A percentile compares a stretch with the other conserved stretches of the same genome.
phyloP scores from a whole-genome alignment of 306 rosid species.

The Vigna reflexopilosa region DNA sequence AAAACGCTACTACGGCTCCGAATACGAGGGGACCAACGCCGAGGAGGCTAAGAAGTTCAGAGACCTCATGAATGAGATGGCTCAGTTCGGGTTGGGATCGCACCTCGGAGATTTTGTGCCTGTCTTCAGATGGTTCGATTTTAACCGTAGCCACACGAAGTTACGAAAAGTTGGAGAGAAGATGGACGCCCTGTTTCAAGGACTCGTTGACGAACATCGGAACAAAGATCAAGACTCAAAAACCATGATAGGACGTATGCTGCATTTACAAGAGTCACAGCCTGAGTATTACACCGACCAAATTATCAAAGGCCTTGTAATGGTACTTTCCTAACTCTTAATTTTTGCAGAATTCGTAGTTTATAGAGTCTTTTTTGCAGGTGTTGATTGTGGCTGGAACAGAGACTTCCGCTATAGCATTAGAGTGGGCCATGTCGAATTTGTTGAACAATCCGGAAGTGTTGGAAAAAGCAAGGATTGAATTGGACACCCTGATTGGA shows the following conservation, averaged over 20 bases:
- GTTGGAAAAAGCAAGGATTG: neutral
- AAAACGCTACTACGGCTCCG: conserved; percentile 62
- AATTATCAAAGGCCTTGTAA: conserved; percentile 65
- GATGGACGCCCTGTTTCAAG: conserved; percentile 57
- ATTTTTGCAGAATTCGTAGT: too few species aligned
- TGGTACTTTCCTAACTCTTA: conserved; percentile 44
- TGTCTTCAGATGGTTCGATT: conserved; percentile 40
- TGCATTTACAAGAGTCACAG: conserved; percentile 53
- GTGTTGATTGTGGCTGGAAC: conserved; percentile 60
- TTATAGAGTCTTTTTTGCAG: conserved; percentile 25
- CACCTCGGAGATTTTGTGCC: conserved; percentile 58
- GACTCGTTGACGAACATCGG: conserved; percentile 60
- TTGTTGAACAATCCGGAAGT: conserved; percentile 58
- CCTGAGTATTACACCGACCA: conserved; percentile 66
- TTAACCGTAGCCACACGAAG: conserved; percentile 41
- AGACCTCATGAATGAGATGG: conserved; percentile 46
- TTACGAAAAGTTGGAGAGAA: conserved; percentile 39
- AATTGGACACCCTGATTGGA: neutral
- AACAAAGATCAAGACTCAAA: conserved; percentile 30
- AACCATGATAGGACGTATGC: conserved; percentile 65
- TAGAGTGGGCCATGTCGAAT: conserved; percentile 72
- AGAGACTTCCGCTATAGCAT: conserved; percentile 56
- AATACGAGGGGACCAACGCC: conserved; percentile 38
- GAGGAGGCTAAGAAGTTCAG: conserved; percentile 58
- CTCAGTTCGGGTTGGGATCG: conserved; percentile 18